phyloP scores from a whole-genome alignment of 345 rosid species.

The Ailanthus altissimus region DNA sequence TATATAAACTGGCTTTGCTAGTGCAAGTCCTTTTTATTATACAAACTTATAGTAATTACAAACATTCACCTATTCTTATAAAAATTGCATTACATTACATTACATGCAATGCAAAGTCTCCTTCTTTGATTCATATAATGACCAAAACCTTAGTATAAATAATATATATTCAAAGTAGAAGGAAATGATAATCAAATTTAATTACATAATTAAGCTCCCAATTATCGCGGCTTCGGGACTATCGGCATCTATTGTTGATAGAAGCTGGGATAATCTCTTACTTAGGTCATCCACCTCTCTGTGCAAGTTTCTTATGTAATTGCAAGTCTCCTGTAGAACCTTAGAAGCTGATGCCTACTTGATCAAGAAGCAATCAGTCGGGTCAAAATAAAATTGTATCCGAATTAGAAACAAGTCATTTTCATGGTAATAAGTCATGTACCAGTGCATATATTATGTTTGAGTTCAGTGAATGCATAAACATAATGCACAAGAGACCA shows the following conservation, averaged over 20 bases:
- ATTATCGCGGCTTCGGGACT: conserved; percentile 93
- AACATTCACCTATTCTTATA: neutral
- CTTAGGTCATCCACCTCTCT: conserved; percentile 88
- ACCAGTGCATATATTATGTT: too few species aligned
- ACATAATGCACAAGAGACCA: conserved; percentile 7
- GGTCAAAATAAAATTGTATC: neutral
- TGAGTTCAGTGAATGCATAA: too few species aligned
- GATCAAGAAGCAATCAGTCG: too few species aligned
- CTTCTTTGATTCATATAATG: conserved; percentile 36
- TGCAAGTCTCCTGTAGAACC: conserved; percentile 95
- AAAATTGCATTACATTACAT: neutral
- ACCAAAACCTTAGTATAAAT: conserved; percentile 29
- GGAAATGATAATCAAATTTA: neutral
- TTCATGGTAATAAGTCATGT: too few species aligned
- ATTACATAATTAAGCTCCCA: conserved; percentile 73
- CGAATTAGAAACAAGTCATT: conserved; percentile 7
- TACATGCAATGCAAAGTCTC: neutral
- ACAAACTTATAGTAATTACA: conserved; percentile 13
- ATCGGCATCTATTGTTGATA: conserved; percentile 78
- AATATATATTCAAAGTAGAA: neutral
- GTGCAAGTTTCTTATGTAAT: conserved; percentile 84
- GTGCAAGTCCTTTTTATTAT: conserved; percentile 45
- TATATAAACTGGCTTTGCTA: conserved; percentile 34
- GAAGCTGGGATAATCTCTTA: conserved; percentile 81
- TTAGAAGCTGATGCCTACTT: conserved; percentile 81